Evolutionary conservation across 495 filamentous ascomycete genomes (phyloP), one percentile per base, ranked within the genome.

Genomic region (Hypomontagnella submonticulosa): DNA sequence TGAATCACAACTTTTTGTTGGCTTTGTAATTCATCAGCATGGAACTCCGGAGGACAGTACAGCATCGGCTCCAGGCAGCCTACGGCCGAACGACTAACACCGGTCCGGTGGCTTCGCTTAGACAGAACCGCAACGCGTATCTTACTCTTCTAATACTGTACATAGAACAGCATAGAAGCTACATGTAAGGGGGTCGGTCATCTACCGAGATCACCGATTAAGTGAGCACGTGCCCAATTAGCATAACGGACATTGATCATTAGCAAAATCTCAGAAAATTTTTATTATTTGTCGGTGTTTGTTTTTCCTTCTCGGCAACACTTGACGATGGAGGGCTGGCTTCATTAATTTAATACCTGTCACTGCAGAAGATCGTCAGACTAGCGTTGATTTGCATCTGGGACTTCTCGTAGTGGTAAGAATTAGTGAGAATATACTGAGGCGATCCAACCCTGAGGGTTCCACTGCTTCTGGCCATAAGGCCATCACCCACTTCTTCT

Each of bases 381-480:
- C 41, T 49, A 43, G n/a, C 55, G 41, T 55, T 23, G 49, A 41
- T 37, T 59, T 34, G 46, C 32, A 42, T 48, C 4, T 48, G 44
- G 23, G 23, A 33, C 12, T 27, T 6, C 34, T 50, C 40, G 38
- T 37, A 48, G 11, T 11, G 20, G 32, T 44, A 46, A 6, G 18
- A 42, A 40, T 51, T 44, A 16, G 33, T 41, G 6, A 54, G 34
- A 38, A 27, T 27, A 34, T 19, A 43, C 41, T 16, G 34, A n/a
- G 46, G 46, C 54, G 61, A 59, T 60, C 38, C 49, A 42, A 59
- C 55, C 37, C 36, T 36, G 62, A 61, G 18, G 63, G 63, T 55
- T 42, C 57, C 56, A 61, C 57, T 23, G 27, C 47, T 13, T 43
- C 27, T 8, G 2, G 30, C 18, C 47, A 44, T 23, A 2, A 27